Conservation (phyloP, 2,329 filamentous ascomycete species). For the Ascochyta viciae-villosae region DNA sequence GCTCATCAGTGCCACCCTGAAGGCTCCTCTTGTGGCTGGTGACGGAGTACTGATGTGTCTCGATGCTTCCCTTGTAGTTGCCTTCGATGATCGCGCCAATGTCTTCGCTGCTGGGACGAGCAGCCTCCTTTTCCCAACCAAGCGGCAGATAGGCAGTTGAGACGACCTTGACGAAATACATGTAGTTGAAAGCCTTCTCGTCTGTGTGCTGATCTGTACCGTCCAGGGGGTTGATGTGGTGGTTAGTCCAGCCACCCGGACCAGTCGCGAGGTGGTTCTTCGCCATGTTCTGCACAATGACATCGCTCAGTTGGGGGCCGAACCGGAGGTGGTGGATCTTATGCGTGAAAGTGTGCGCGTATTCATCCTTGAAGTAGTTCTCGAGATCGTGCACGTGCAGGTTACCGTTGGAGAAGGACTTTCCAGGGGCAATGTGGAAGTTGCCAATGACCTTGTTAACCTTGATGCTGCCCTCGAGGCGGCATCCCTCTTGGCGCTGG, state of each 20-base stretch:
- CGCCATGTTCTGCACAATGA: conserved; percentile 57
- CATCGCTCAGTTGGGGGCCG: conserved; percentile 85
- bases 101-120: conserved; percentile 52
- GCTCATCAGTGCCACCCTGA: conserved; percentile 79
- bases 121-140: conserved; percentile 73
- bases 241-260: conserved; percentile 76
- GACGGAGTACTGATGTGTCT: conserved; percentile 98
- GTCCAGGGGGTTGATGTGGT: conserved; percentile 92
- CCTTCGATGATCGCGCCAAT: conserved; percentile 49
- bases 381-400: conserved; percentile 98
- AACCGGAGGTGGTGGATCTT: conserved; percentile 88
- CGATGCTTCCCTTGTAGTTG: conserved; percentile 82
- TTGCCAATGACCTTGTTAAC: conserved; percentile 99
- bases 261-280: conserved; percentile 62
- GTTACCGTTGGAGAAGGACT: conserved; percentile 94
- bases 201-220: conserved; percentile 75
- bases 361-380: conserved; percentile 82
- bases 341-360: conserved; percentile 86
- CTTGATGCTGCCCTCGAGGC: conserved; percentile 87
- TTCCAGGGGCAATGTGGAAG: conserved; percentile 96
- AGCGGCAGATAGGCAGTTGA: conserved; percentile 93
- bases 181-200: conserved; percentile 91
- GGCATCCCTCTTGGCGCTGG: conserved; percentile 90
- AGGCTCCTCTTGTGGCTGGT: conserved; percentile 95
- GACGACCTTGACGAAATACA: conserved; percentile 99